phyloP scores from a whole-genome alignment of 495 filamentous ascomycete species.

The Annulohypoxylon nitens region DNA sequence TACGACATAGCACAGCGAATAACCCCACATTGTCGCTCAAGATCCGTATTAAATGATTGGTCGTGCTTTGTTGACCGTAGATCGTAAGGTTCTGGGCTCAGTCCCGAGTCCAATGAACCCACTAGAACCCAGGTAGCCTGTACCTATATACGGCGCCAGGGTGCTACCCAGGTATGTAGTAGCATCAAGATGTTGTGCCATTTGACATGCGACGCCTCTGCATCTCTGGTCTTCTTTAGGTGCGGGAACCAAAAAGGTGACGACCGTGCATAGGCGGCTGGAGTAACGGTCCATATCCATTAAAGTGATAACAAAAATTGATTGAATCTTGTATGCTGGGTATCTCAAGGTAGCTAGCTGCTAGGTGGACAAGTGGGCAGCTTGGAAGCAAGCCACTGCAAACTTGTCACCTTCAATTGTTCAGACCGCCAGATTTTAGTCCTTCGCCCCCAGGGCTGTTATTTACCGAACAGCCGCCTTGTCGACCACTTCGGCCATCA shows the following conservation, averaged over 20 bases:
- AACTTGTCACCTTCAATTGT: conserved; percentile 3
- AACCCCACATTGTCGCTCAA: conserved; percentile 26
- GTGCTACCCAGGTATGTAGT: neutral
- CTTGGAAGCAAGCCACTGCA: conserved; percentile 20
- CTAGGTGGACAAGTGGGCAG: conserved; percentile 10
- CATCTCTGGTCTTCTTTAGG: conserved; percentile 19
- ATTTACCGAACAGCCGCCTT: conserved; percentile 21
- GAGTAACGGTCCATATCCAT: neutral
- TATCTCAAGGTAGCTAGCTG: neutral
- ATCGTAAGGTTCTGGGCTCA: conserved; percentile 39
- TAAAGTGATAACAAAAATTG: conserved; percentile 5
- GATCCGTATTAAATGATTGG: conserved; percentile 48
- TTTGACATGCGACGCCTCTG: conserved; percentile 33
- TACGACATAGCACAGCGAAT: conserved; percentile 31
- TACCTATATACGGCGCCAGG: neutral
- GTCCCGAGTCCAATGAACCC: conserved; percentile 11
- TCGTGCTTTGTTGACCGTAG: conserved; percentile 27
- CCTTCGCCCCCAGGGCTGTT: neutral
- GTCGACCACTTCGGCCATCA: conserved; percentile 40
- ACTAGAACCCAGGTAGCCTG: neutral
- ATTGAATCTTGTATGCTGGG: conserved; percentile 16
- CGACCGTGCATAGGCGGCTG: conserved; percentile 33
- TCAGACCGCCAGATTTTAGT: conserved; percentile 36
- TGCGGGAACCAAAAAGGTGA: conserved; percentile 35
- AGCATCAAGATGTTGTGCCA: conserved; percentile 43